These are phyloP conservation scores for Bipolaris gigantea DNA, from an alignment of 2,329 filamentous ascomycete genomes.

Conservation along the genomic window DNA sequence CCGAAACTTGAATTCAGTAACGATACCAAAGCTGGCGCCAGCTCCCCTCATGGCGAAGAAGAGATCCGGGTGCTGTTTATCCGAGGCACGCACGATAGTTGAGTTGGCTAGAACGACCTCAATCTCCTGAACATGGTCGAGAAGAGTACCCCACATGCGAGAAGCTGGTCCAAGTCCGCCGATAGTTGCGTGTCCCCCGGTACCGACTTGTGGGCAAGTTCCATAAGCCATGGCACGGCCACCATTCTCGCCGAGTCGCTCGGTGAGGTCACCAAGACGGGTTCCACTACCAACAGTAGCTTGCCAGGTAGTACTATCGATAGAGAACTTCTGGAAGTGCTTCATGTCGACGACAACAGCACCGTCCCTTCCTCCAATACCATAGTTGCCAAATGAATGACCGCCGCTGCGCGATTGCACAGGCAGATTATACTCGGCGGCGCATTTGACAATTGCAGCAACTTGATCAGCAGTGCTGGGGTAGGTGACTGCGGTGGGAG, in stretches of 20 bases:
- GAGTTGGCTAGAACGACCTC: slow-evolving; percentile 47
- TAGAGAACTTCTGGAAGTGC: slow-evolving; percentile 51
- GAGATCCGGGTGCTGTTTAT: slow-evolving; percentile 43
- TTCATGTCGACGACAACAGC: slow-evolving; percentile 55
- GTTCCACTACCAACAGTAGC: slow-evolving; percentile 56
- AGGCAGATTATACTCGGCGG: slow-evolving; percentile 53
- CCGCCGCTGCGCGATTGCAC: slow-evolving; percentile 67
- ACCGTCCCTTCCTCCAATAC: slow-evolving; percentile 52
- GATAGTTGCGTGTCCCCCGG: slow-evolving; percentile 44
- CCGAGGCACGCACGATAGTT: slow-evolving; percentile 44
- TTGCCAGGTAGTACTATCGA: slow-evolving; percentile 49
- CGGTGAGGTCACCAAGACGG: slow-evolving; percentile 48
- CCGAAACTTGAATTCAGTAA: slow-evolving; percentile 46
- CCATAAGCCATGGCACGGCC: slow-evolving; percentile 54
- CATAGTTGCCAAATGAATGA: slow-evolving; percentile 62
- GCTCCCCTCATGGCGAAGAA: slow-evolving; percentile 50
- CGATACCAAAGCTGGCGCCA: slow-evolving; percentile 48
- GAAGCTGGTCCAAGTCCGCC: slow-evolving; percentile 41
- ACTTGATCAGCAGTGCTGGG: slow-evolving; percentile 58
- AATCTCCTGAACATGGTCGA: slow-evolving; percentile 42
- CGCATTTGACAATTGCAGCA: slow-evolving; percentile 61
- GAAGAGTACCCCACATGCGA: slow-evolving; percentile 38
- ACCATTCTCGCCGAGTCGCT: slow-evolving; percentile 40
- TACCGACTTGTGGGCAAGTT: slow-evolving; percentile 42
- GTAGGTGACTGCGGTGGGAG: slow-evolving; percentile 60